Evolutionary conservation across 345 rosid genomes (phyloP).

Genomic region (Ceriops tagal): DNA sequence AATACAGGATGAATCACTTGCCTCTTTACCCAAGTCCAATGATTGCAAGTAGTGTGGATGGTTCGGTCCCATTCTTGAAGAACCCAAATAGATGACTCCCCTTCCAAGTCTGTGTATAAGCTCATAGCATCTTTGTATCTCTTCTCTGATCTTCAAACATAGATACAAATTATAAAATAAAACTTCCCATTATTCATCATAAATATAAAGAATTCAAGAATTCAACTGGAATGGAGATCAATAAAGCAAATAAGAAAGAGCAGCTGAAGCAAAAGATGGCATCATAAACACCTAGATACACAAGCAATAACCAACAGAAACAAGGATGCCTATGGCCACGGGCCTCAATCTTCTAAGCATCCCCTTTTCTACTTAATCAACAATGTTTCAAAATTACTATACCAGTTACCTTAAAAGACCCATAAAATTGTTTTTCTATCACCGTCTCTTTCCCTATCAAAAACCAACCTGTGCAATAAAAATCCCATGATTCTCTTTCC

Average conservation of each 20-base stretch:
- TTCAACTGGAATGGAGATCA: background rate
- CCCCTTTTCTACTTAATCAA: no score
- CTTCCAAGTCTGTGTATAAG: conserved; percentile 71
- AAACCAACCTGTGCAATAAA: no score
- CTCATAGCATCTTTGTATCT: conserved; percentile 63
- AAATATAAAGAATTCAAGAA: background rate
- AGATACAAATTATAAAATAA: conserved; percentile 18
- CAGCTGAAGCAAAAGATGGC: background rate
- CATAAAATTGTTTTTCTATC: no score
- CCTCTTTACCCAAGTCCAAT: conserved; percentile 68
- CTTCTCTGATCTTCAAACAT: conserved; percentile 70
- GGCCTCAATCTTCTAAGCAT: no score
- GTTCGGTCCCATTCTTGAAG: conserved; percentile 69
- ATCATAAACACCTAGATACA: no score
- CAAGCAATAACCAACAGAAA: no score
- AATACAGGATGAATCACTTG: conserved; percentile 29
- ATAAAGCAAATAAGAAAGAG: background rate
- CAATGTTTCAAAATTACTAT: no score
- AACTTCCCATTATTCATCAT: conserved; percentile 6
- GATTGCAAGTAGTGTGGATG: conserved; percentile 62
- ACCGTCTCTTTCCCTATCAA: no score
- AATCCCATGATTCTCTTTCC: no score
- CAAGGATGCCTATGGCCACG: no score
- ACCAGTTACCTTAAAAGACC: no score
- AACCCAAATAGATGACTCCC: conserved; percentile 85